Base-by-base conservation (phyloP, 1,284 basidiomycete genomes). In the Puccinia triticina region DNA sequence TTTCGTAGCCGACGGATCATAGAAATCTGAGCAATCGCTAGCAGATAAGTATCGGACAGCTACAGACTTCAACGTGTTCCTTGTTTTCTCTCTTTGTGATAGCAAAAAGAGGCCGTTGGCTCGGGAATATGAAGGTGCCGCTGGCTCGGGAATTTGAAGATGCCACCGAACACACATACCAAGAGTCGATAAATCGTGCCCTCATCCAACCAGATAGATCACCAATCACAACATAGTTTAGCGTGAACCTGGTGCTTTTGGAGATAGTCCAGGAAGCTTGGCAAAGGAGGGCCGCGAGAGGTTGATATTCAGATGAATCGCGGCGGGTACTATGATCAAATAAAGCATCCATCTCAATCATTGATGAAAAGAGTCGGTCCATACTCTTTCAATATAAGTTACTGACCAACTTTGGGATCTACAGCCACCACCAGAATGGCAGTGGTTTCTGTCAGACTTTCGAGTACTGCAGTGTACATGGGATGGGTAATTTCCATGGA, bases 401-500 rank as follows among this genome's bases (percentile, higher is more conserved):
- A 86, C 90, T 84, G 84, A 95, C 95, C 93, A 85, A 96, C 92
- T 85, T 91, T 91, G 0, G 93, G 93, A 86, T 97, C 92, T 83
- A 94, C 92, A 14, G 94, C 92, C 50, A 99, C 90, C 83, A 96
- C 91, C 86, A 99, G 89, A 82, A 98, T 92, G 85, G 95, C 98
- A 0, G 96, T 98, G 87, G 96, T 98, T 85, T 91, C 90, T 18
- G 96, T 98, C 88, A 99, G 90, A 85, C 94, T 93, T 85, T 98
- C 96, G 69, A 99, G 90, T n/a, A 97, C 94, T 1, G 95, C 94
- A 0, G 93, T 93, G 85, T 94, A 96, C 43, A 83, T 75, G 23
- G 83, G 83, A 4, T 86, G 85, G n/a, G 85, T 86, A 57, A 88
- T 84, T 57, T 88, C 85, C 26, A 87, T 83, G 14, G 85, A 85